Percentiles rank a stretch among this genome's conserved stretches.
Evolutionary conservation across 148 eudicot species (phyloP).

Genomic region (Linanthus parryae): DNA sequence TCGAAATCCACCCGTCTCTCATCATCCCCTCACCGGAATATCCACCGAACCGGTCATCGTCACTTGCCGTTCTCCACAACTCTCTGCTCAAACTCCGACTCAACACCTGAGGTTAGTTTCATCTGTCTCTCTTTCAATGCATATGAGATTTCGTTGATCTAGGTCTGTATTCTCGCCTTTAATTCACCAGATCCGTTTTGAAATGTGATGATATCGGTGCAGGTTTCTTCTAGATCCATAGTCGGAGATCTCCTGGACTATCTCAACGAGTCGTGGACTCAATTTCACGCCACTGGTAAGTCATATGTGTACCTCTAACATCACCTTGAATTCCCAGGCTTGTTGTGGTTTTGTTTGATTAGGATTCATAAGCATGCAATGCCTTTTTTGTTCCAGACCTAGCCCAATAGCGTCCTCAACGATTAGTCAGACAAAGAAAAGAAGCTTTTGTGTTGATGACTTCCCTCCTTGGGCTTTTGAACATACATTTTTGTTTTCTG

Average conservation of each 20-base stretch:
- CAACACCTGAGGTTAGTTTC: slow-evolving; percentile 23
- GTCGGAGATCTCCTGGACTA: slow-evolving; percentile 81
- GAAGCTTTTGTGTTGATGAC: too few species aligned
- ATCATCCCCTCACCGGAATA: slow-evolving; percentile 7
- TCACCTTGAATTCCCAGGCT: too few species aligned
- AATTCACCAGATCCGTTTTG: too few species aligned
- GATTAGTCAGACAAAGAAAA: too few species aligned
- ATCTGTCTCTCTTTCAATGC: not conserved
- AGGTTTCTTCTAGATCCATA: slow-evolving; percentile 40
- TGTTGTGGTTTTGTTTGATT: too few species aligned
- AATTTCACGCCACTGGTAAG: slow-evolving; percentile 94
- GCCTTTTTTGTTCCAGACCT: too few species aligned
- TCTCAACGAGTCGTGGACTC: slow-evolving; percentile 99
- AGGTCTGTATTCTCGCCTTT: not conserved
- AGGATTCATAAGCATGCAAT: too few species aligned
- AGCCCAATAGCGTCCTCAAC: too few species aligned
- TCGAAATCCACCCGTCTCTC: slow-evolving; percentile 11
- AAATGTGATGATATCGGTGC: slow-evolving; percentile 20
- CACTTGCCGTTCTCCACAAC: slow-evolving; percentile 28
- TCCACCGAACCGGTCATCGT: slow-evolving; percentile 10
- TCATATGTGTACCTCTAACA: not conserved
- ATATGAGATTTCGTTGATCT: not conserved
- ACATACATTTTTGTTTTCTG: too few species aligned
- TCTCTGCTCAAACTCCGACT: slow-evolving; percentile 38
- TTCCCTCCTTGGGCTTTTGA: too few species aligned